Evolutionary conservation across 2,329 filamentous ascomycete genomes (phyloP), one percentile per base, ranked within the genome.

Genomic region (Rutstroemia sp.): DNA sequence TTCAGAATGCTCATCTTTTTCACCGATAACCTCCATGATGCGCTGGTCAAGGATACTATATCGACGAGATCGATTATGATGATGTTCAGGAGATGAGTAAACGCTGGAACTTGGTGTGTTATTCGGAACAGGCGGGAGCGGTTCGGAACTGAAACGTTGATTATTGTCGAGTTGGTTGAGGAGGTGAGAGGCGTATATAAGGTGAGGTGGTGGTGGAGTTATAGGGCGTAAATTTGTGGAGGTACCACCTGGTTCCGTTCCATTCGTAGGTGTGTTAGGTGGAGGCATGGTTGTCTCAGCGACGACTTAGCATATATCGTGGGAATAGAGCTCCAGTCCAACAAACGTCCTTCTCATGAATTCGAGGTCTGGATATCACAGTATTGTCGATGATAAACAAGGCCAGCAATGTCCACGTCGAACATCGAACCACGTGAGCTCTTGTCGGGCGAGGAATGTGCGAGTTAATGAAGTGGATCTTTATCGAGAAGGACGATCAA

Each of bases 231-330:
- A 23, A 23, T 10, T n/a, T 45, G 23, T 17, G 42, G 42, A 45
- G 42, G 27, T 30, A 30, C 27, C 27, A 30, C 27, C 27, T 30
- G 27, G 27, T 30, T 9, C 27, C 27, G 27, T 30, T 8, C 27
- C 27, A 40, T 51, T 53, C 34, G 54, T 57, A 14, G 57, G 57
- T 34, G 57, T 57, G 36, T 57, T 57, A 17, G 57, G 57, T 53
- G 57, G 57, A 54, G 57, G 57, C 57, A 59, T 59, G 55, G 9
- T 57, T 49, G 44, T 48, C 44, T 54, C 42, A 39, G 51, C 51
- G 36, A 21, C 25, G 44, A 34, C n/a, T 48, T 19, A 39, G 21
- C 14, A 40, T 40, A 40, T n/a, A 40, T 40, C 17, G 27, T 10
- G 27, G 9, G 27, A 30, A 30, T 10, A 30, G 27, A 30, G 27